phyloP scores from a whole-genome alignment of 192 early-diverging fungal species.

The Rhizophagus clarus region DNA sequence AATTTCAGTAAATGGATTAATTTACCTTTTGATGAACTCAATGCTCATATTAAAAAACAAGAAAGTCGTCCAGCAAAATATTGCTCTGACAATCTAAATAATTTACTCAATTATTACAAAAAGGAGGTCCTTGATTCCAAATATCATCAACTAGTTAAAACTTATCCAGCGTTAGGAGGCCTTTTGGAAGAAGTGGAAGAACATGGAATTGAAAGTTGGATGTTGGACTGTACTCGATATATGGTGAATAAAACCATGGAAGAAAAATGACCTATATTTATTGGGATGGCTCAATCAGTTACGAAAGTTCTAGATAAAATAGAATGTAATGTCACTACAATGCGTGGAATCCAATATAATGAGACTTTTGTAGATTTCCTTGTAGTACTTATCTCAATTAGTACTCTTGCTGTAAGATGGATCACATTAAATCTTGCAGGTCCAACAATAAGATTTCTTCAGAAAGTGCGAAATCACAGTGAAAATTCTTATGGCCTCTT shows the following conservation, averaged over 20 bases:
- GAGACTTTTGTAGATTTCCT: not conserved
- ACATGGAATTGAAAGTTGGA: not conserved
- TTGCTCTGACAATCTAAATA: not conserved
- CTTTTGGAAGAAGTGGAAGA: not conserved
- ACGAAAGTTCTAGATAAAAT: slow-evolving; percentile 5
- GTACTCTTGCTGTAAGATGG: not conserved
- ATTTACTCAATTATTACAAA: not conserved
- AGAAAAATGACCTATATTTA: not conserved
- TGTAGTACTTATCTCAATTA: too few relatives aligned
- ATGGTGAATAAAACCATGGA: slow-evolving; percentile 12
- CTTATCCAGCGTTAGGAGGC: not conserved
- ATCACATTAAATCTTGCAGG: slow-evolving; percentile 2
- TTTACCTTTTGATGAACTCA: not conserved
- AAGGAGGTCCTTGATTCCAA: not conserved
- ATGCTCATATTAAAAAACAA: not conserved
- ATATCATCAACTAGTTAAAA: not conserved
- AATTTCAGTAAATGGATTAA: not conserved
- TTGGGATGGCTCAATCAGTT: not conserved
- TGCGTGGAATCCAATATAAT: not conserved
- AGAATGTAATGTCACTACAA: not conserved
- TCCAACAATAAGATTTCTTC: not conserved
- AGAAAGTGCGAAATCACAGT: not conserved
- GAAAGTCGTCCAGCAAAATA: not conserved
- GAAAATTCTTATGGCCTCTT: too few relatives aligned
- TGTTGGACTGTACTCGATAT: not conserved